Evolutionary conservation across 352 stramenopile species (phyloP).

Genomic region (Phytophthora foliorum): DNA sequence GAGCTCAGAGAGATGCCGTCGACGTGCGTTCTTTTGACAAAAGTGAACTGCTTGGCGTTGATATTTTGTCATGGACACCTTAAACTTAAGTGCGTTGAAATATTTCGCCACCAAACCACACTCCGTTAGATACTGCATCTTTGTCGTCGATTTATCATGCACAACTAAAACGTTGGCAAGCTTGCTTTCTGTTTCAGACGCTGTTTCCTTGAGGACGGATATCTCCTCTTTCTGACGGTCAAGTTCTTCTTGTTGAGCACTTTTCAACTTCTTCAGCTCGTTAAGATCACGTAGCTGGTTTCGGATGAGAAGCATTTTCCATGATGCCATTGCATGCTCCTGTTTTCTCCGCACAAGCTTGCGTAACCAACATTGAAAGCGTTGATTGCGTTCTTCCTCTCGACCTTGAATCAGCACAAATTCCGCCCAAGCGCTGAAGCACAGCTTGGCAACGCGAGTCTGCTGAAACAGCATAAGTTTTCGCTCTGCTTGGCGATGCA

Average conservation of each 20-base stretch:
- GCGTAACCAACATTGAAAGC: slow-evolving; percentile 22
- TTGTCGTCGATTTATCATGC: slow-evolving; percentile 21
- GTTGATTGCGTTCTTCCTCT: slow-evolving; percentile 17
- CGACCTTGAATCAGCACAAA: slow-evolving; percentile 13
- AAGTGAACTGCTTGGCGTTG: slow-evolving; percentile 18
- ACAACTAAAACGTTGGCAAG: slow-evolving; percentile 5
- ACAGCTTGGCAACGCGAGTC: slow-evolving; percentile 13
- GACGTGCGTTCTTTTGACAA: slow-evolving; percentile 25
- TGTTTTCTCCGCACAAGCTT: slow-evolving; percentile 20
- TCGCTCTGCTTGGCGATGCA: slow-evolving; percentile 13
- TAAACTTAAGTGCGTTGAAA: slow-evolving; percentile 40
- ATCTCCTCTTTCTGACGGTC: slow-evolving; percentile 29
- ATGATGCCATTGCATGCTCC: slow-evolving; percentile 21
- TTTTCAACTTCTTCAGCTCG: slow-evolving; percentile 15
- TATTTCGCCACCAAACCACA: slow-evolving; percentile 28
- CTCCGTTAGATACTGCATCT: slow-evolving; percentile 24
- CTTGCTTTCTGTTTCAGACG: slow-evolving; percentile 18
- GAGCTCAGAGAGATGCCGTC: slow-evolving; percentile 19
- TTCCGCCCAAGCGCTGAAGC: slow-evolving; percentile 27
- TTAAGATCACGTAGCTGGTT: slow-evolving; percentile 25
- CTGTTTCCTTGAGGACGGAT: slow-evolving; percentile 1
- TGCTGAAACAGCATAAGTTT: slow-evolving; percentile 31
- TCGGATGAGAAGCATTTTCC: slow-evolving; percentile 36
- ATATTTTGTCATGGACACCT: slow-evolving; percentile 18
- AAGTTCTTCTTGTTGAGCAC: slow-evolving; percentile 24